phyloP scores from a whole-genome alignment of 1,284 basidiomycete species.

The Vanrija humicola region DNA sequence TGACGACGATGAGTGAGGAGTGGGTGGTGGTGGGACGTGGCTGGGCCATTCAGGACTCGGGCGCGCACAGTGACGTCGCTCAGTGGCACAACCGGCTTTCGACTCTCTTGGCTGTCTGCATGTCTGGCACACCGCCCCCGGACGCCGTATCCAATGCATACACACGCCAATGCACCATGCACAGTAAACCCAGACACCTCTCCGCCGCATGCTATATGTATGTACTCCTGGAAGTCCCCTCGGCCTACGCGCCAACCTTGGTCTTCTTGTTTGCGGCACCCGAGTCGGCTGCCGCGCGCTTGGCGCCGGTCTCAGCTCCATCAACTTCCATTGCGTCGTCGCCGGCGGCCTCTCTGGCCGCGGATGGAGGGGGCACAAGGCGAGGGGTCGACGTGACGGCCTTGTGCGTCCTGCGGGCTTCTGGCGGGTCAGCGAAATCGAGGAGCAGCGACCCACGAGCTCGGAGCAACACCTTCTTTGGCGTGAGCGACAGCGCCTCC shows the following conservation, averaged over 20 bases:
- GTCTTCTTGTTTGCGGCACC: slow-evolving; percentile 3
- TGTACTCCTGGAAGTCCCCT: not conserved
- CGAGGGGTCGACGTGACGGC: slow-evolving; percentile 40
- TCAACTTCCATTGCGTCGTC: not conserved
- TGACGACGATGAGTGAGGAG: not conserved
- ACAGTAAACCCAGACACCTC: not conserved
- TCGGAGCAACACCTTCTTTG: slow-evolving; percentile 41
- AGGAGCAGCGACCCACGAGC: slow-evolving; percentile 37
- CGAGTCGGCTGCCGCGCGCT: not conserved
- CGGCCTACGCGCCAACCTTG: slow-evolving; percentile 8
- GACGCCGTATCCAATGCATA: too few species aligned
- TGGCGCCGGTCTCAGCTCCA: not conserved
- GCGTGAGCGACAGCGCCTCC: slow-evolving; percentile 38
- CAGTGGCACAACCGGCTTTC: too few species aligned
- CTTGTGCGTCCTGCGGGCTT: slow-evolving; percentile 45
- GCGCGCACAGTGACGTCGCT: too few species aligned
- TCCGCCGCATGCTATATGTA: not conserved
- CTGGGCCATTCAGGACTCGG: too few species aligned
- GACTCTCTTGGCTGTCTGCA: too few species aligned
- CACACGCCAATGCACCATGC: slow-evolving; percentile 4
- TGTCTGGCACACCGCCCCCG: too few species aligned
- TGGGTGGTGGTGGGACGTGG: not conserved
- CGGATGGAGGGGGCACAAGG: slow-evolving; percentile 25
- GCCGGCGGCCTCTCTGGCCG: not conserved
- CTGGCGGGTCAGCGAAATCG: slow-evolving; percentile 16